Conservation (phyloP, 345 rosid genomes). For the thale cress (Arabidopsis thaliana) region DNA sequence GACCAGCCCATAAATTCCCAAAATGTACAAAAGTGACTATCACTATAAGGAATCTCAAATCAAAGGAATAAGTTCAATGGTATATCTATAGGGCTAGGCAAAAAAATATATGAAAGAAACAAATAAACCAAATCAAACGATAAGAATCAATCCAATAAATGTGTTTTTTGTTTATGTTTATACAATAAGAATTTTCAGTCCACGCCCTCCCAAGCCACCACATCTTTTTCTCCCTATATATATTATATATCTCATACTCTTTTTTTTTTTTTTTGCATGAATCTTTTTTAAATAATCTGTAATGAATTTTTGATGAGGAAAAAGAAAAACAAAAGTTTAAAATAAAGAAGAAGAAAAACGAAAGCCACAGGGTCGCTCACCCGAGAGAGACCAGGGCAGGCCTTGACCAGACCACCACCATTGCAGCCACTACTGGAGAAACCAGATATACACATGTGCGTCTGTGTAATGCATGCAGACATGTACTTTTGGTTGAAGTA, state of each 20-base stretch:
- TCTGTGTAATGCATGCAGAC: constrained; percentile 35
- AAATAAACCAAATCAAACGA: constrained; percentile 27
- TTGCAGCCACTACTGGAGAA: constrained; percentile 36
- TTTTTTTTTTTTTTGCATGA: constrained; percentile 10
- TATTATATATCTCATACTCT: constrained; percentile 4
- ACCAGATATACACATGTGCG: constrained; percentile 34
- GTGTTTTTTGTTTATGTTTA: constrained; percentile 17
- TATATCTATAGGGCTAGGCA: no score
- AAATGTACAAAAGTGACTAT: no score
- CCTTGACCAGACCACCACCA: constrained; percentile 38
- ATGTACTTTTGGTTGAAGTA: constrained; percentile 38
- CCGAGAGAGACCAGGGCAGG: constrained; percentile 44
- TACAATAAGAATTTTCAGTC: constrained; percentile 47
- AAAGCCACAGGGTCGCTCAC: constrained; percentile 46
- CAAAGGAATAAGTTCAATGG: no score
- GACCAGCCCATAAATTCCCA: no score
- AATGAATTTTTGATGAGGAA: constrained; percentile 33
- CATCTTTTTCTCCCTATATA: constrained; percentile 29
- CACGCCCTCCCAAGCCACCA: constrained; percentile 40
- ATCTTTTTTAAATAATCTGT: constrained; percentile 37
- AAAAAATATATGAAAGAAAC: background rate
- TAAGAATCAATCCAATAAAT: constrained; percentile 48
- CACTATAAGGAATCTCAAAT: no score
- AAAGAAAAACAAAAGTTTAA: background rate
- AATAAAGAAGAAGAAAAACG: background rate